Evolutionary conservation across 768 basidiomycete species (phyloP), one percentile per base, ranked within the genome.

Genomic region (Agaricus blazei): DNA sequence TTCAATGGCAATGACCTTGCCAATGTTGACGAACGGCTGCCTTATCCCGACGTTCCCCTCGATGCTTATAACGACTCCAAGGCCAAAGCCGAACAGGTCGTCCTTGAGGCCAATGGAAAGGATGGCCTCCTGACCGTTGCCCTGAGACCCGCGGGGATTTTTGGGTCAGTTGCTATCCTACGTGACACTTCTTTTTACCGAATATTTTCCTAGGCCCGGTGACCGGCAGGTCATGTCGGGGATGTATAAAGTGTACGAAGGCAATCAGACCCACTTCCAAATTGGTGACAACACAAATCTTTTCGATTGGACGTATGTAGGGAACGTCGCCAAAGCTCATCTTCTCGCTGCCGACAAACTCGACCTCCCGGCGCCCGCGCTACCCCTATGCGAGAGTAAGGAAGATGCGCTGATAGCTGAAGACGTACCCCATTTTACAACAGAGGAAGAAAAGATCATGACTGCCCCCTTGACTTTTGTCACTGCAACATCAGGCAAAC

Each of bases 1-100:
- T 98, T 91, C 73, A 86, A 90, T 55, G 93, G 94, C 0, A 72
- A 71, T 15, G 83, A 94, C 69, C 76, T 93, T 50, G 80, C 90
- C 57, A 84, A 93, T 65, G 81, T 88, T 29, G 97, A 99, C 69
- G 97, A 99, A 72, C 84, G 97, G 8, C 68, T 90, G 40, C 82
- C 85, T 0, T 78, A 81, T 57, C 92, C 93, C 0, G 79, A 80
- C 41, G 81, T 81, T 37, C 83, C 85, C 3, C 77, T 93, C 68
- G 94, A 98, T 68, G 87, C 89, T 0, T 99, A 99, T 71, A 98
- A 95, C 65, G 88, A 89, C 56, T 93, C 94, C 11, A 99, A 99
- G 70, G 90, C 88, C 11, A 81, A 88, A 67, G 95, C 89, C 0
- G 96, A 98, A 69, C 75, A 80, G 36, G 74, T 89, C 37, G 87